Conservation (phyloP, 208 protist species). For the Trypanosoma platydactyli region DNA sequence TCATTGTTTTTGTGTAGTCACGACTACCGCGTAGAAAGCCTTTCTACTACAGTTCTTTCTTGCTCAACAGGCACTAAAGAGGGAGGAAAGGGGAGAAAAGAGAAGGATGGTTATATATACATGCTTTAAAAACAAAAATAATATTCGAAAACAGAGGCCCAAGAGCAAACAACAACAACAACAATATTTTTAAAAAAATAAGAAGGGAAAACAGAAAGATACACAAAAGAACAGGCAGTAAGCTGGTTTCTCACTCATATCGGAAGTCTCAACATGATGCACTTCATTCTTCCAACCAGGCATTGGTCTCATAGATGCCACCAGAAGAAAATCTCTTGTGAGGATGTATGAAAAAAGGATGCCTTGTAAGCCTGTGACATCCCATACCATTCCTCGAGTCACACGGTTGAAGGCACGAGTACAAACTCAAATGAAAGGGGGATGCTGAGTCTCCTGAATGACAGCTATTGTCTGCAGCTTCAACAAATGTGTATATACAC, state of each 20-base stretch:
- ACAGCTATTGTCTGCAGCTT: slow-evolving; percentile 34
- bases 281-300: too few species aligned
- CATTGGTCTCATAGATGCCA: too few species aligned
- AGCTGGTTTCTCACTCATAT: neutral
- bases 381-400: too few species aligned
- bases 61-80: neutral
- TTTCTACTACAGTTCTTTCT: too few species aligned
- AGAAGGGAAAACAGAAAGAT: neutral
- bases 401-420: too few species aligned
- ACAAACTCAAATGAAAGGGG: slow-evolving; percentile 8
- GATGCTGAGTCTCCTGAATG: slow-evolving; percentile 30
- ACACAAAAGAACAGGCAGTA: neutral
- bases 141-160: neutral
- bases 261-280: too few species aligned
- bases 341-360: too few species aligned
- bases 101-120: neutral
- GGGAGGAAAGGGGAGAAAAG: neutral
- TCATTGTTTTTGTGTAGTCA: too few species aligned
- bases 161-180: slow-evolving; percentile 14
- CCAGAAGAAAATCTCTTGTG: too few species aligned
- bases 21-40: too few species aligned
- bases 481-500: slow-evolving; percentile 60
- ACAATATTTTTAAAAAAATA: slow-evolving; percentile 6
- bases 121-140: neutral
- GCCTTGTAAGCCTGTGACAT: too few species aligned